Evolutionary conservation across 164 flowering plant genomes (phyloP).

Genomic region (Chloranthus sessilifolius): DNA sequence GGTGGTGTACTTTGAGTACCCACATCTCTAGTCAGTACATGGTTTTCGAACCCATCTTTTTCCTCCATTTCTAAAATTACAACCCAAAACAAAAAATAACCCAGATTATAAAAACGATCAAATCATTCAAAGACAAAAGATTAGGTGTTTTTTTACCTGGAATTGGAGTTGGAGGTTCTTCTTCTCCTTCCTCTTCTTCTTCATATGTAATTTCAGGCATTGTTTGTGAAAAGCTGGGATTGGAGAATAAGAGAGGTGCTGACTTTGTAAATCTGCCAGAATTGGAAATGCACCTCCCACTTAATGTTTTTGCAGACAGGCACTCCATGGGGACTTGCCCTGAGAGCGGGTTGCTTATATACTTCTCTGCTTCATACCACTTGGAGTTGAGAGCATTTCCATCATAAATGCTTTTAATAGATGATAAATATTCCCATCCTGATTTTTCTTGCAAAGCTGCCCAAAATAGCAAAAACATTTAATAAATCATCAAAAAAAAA

Average conservation of each 20-base stretch:
- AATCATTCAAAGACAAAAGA: background rate
- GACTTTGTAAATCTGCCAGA: constrained; percentile 57
- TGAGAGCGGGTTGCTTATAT: constrained; percentile 79
- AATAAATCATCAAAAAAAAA: background rate
- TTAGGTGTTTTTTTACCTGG: constrained; percentile 33
- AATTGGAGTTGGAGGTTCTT: constrained; percentile 10
- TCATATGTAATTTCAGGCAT: constrained; percentile 17
- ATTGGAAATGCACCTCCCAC: constrained; percentile 43
- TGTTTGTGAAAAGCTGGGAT: constrained; percentile 18
- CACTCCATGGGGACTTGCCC: constrained; percentile 89
- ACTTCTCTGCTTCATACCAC: constrained; percentile 92
- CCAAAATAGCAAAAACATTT: constrained; percentile 2
- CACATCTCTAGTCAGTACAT: constrained; percentile 48
- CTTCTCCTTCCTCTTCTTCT: constrained; percentile 4
- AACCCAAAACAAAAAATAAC: background rate
- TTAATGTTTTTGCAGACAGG: constrained; percentile 67
- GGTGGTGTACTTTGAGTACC: constrained; percentile 67
- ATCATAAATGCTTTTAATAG: constrained; percentile 23
- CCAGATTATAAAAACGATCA: background rate
- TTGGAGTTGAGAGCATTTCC: constrained; percentile 71
- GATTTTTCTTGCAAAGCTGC: constrained; percentile 71
- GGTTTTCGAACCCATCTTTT: constrained; percentile 15
- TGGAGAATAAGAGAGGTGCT: constrained; percentile 58
- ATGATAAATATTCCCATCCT: constrained; percentile 60
- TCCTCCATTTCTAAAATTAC: constrained; percentile 23